Base-by-base conservation (phyloP, 352 stramenopile genomes). In the Pythium sp. region DNA sequence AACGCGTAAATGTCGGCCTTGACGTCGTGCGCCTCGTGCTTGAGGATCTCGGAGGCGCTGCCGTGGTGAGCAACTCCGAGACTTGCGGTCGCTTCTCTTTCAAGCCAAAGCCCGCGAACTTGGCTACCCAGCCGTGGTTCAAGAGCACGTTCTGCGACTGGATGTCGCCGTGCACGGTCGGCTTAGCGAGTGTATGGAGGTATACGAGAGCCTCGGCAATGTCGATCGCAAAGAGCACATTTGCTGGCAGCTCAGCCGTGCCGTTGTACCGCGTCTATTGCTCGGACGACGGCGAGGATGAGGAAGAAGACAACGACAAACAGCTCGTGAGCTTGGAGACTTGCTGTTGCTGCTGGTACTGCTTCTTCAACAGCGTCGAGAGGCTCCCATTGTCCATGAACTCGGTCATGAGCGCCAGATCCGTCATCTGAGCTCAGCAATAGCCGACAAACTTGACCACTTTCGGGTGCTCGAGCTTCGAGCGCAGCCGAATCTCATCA, bases 151-250 rank as follows among this genome's bases (percentile, higher is more conserved):
- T 75, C 5, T 57, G 43, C 4, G 65, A 49, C 22, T 66, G 65
- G 18, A 74, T 32, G 6, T 64, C 55, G 6, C 65, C 65, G 47
- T 74, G 69, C 3, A 68, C 55, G 15, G 69, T 43, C 15, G 69
- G 65, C 26, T 58, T 26, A 2, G 38, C 57, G 47, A 71, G 51
- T 15, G 65, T 72, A 67, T 84, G 77, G 22, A 84, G 32, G 56
- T 81, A 84, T 51, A 81, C 72, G 46, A 84, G 72, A 36, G 74
- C 77, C 28, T 82, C 73, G 11, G 69, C 75, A 26, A 84, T 64
- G 38, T 82, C 75, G 20, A 60, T 62, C 32, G 56, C 56, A 22
- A 62, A 47, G 20, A 62, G 32, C 56, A 47, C 56, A 20, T 62
- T 62, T 20, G 56, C 56, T 3, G 56, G 56, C 4, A 62, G 56